Conservation (phyloP, 2,329 filamentous ascomycete genomes). For the Ceratocystis cubensis region DNA sequence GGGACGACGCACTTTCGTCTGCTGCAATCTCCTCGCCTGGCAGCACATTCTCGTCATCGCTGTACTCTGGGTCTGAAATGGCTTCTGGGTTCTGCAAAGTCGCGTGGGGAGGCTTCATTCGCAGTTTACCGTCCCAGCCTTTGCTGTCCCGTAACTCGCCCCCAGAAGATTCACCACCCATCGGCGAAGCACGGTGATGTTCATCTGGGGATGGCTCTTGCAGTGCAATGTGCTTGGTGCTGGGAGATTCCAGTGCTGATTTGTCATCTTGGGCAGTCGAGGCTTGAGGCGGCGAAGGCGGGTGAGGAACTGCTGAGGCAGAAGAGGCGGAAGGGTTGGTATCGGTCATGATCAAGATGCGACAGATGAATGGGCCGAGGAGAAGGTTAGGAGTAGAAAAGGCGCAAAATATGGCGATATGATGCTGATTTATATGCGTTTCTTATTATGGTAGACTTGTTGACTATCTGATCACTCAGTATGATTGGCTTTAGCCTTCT, state of each 20-base stretch:
- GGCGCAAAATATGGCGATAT: neutral
- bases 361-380: too few relatives aligned
- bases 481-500: too few relatives aligned
- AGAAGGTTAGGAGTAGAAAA: neutral
- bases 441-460: too few relatives aligned
- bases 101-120: constrained; percentile 43
- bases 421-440: too few relatives aligned
- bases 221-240: constrained; percentile 36
- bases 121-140: constrained; percentile 76
- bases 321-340: neutral
- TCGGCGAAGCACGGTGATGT: constrained; percentile 21
- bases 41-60: constrained; percentile 54
- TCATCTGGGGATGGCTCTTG: constrained; percentile 29
- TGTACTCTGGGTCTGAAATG: constrained; percentile 74
- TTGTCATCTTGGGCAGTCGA: neutral
- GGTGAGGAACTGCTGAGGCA: neutral
- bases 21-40: constrained; percentile 64
- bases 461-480: too few relatives aligned
- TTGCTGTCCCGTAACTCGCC: constrained; percentile 46
- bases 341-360: neutral
- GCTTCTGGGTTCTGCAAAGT: constrained; percentile 67
- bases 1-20: constrained; percentile 54
- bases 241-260: neutral
- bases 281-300: constrained; percentile 15
- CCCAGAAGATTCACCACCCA: constrained; percentile 27